Conservation (phyloP, 2,329 filamentous ascomycete genomes). For the Aspergillaceae sp. region DNA sequence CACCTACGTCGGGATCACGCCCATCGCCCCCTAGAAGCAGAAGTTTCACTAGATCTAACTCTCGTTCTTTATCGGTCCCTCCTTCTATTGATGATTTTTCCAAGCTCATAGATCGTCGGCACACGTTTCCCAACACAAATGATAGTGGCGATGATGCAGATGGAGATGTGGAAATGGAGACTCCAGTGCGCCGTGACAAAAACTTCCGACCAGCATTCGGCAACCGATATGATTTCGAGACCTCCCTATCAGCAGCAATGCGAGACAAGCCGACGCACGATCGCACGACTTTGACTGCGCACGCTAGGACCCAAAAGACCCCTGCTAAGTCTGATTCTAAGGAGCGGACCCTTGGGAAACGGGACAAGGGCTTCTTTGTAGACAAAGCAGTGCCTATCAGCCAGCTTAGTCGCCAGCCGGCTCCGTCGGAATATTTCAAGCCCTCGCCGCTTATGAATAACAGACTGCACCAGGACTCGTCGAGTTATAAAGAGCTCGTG, state of each 20-base stretch:
- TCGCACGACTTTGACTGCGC: conserved; percentile 47
- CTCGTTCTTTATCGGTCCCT: conserved; percentile 44
- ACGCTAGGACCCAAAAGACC: conserved; percentile 50
- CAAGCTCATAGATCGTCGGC: conserved; percentile 47
- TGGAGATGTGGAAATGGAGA: conserved; percentile 59
- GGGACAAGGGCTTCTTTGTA: conserved; percentile 3
- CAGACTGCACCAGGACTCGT: conserved; percentile 67
- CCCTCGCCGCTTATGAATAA: conserved; percentile 50
- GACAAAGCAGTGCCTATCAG: conserved; percentile 13
- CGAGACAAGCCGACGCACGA: conserved; percentile 57
- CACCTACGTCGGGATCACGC: conserved; percentile 44
- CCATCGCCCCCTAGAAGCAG: conserved; percentile 59
- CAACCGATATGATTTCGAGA: conserved; percentile 90
- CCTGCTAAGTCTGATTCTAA: conserved; percentile 5
- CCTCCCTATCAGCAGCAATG: conserved; percentile 78
- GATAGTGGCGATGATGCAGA: conserved; percentile 64
- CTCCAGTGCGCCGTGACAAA: conserved; percentile 37
- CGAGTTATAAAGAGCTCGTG: conserved; percentile 91
- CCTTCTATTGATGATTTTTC: conserved; percentile 62
- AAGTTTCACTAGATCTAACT: conserved; percentile 44
- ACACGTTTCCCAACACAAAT: conserved; percentile 51
- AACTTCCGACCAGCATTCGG: conserved; percentile 66
- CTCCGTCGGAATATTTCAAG: conserved; percentile 25
- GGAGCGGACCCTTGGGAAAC: conserved; percentile 5
- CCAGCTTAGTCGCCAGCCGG: conserved; percentile 7